Conservation (phyloP, 2,329 filamentous ascomycete genomes). For the Cadophora sp. region DNA sequence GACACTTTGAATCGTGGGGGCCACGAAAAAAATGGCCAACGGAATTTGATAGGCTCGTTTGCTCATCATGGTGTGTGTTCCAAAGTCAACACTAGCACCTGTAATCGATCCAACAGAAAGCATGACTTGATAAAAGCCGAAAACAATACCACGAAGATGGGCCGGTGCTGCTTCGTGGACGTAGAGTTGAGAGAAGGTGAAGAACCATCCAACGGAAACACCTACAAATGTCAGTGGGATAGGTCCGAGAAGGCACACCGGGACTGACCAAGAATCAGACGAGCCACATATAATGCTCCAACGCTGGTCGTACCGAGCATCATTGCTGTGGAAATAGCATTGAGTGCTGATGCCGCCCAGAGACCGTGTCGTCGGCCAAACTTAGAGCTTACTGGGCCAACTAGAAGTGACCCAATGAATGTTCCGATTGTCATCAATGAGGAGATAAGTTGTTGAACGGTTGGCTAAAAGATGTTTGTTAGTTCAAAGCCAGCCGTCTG, state of each 20-base stretch:
- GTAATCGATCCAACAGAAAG: slow-evolving; percentile 53
- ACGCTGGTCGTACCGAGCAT: slow-evolving; percentile 51
- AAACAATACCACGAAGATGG: slow-evolving; percentile 54
- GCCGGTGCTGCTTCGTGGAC: slow-evolving; percentile 54
- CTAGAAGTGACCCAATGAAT: slow-evolving; percentile 55
- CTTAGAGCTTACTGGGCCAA: slow-evolving; percentile 54
- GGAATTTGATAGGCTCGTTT: slow-evolving; percentile 44
- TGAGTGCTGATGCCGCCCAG: slow-evolving; percentile 54
- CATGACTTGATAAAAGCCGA: slow-evolving; percentile 55
- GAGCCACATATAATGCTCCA: slow-evolving; percentile 52
- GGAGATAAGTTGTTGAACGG: slow-evolving; percentile 57
- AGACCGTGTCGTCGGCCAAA: slow-evolving; percentile 54
- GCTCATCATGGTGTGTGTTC: slow-evolving; percentile 44
- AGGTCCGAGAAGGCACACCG: neutral
- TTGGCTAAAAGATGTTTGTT: slow-evolving; percentile 45
- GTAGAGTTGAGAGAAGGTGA: slow-evolving; percentile 56
- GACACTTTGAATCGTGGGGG: slow-evolving; percentile 53
- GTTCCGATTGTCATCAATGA: slow-evolving; percentile 57
- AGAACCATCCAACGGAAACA: slow-evolving; percentile 51
- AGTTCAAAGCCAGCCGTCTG: neutral
- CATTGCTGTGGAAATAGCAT: slow-evolving; percentile 51
- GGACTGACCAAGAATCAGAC: slow-evolving; percentile 50
- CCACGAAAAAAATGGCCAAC: slow-evolving; percentile 45
- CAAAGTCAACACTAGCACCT: slow-evolving; percentile 47
- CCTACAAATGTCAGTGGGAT: slow-evolving; percentile 21